Evolutionary conservation across 192 early-diverging fungal species (phyloP).

Genomic region (Spinellus fusiger): DNA sequence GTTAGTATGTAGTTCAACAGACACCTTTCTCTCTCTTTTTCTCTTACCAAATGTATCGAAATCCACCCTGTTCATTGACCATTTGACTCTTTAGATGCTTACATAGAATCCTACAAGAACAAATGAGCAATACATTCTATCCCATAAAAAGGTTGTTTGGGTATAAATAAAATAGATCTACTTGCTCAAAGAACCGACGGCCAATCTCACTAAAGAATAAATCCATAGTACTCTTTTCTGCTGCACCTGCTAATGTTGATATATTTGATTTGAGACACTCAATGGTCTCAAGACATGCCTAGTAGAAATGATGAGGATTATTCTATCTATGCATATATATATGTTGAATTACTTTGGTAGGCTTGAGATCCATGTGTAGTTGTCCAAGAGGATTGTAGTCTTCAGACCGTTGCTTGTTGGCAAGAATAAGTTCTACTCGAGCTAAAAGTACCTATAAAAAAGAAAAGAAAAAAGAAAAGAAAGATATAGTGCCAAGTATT

Average conservation of each 20-base stretch:
- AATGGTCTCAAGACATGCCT: constrained; percentile 75
- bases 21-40: not conserved
- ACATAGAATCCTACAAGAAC: constrained; percentile 56
- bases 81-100: constrained; percentile 80
- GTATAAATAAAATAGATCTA: constrained; percentile 4
- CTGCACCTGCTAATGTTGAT: constrained; percentile 63
- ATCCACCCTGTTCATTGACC: constrained; percentile 79
- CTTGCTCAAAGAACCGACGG: constrained; percentile 80
- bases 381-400: constrained; percentile 75
- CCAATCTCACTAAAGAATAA: constrained; percentile 90
- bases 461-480: not conserved
- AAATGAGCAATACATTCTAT: not conserved
- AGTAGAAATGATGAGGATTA: not conserved
- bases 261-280: constrained; percentile 74
- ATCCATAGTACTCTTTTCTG: constrained; percentile 82
- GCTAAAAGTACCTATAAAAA: constrained; percentile 64
- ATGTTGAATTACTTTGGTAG: constrained; percentile 54
- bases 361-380: constrained; percentile 53
- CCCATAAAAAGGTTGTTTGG: not conserved
- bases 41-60: constrained; percentile 76
- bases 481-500: too few relatives aligned
- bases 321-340: not conserved
- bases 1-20: constrained; percentile 3
- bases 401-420: constrained; percentile 55
- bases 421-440: constrained; percentile 79